phyloP scores from a whole-genome alignment of 495 filamentous ascomycete genomes.

The Trypethelium eluteriae region DNA sequence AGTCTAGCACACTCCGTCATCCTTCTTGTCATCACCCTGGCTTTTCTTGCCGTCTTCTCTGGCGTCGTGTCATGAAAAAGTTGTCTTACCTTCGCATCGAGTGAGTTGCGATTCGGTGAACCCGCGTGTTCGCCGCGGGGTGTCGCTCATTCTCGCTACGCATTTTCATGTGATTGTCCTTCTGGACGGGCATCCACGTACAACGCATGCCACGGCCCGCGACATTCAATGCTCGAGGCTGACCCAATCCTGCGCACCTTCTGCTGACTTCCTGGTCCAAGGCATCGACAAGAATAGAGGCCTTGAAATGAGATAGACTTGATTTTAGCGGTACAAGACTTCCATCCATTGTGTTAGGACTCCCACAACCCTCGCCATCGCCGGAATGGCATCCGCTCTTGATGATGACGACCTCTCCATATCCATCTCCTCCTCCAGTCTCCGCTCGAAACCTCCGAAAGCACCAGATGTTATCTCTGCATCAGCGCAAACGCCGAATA shows the following conservation, averaged over 20 bases:
- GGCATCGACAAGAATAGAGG: no score
- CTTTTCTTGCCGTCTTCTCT: no score
- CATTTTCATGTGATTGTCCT: constrained; percentile 8
- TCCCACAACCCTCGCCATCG: no score
- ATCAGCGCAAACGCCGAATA: constrained; percentile 11
- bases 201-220: neutral
- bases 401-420: constrained; percentile 92
- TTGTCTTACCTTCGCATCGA: neutral
- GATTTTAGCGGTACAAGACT: no score
- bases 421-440: constrained; percentile 61
- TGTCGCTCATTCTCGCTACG: neutral
- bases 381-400: constrained; percentile 49
- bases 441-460: constrained; percentile 32
- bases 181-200: neutral
- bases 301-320: no score
- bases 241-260: no score
- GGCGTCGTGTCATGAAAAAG: neutral
- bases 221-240: constrained; percentile 5
- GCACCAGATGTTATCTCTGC: constrained; percentile 14
- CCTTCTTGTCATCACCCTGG: no score
- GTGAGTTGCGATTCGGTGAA: neutral
- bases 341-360: no score
- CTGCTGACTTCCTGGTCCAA: no score
- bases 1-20: no score
- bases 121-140: neutral